Evolutionary conservation across 73 alveolate genomes (phyloP).

Genomic region (Strombidium stylifer): DNA sequence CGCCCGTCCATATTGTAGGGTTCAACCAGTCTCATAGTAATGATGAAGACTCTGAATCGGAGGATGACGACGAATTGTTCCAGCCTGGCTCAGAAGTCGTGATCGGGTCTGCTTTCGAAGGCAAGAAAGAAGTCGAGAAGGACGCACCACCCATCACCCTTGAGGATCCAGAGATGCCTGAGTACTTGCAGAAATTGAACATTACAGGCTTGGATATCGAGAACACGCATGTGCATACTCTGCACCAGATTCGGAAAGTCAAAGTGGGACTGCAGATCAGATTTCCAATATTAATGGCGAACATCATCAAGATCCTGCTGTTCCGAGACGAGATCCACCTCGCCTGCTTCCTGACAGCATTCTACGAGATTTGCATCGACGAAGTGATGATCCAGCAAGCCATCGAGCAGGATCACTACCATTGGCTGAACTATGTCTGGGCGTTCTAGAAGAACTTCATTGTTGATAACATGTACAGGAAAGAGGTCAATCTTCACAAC

Average conservation of each 20-base stretch:
- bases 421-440: constrained; percentile 41
- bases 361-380: constrained; percentile 27
- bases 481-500: neutral
- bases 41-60: no score
- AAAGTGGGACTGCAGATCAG: constrained; percentile 14
- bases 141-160: constrained; percentile 3
- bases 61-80: no score
- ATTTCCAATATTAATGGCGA: constrained; percentile 26
- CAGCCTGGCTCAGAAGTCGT: no score
- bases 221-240: constrained; percentile 1
- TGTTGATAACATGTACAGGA: constrained; percentile 2
- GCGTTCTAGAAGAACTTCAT: constrained; percentile 49
- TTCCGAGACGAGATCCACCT: constrained; percentile 28
- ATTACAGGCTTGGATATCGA: constrained; percentile 9
- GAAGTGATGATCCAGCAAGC: constrained; percentile 34
- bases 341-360: constrained; percentile 41
- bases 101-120: no score
- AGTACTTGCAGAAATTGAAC: constrained; percentile 6
- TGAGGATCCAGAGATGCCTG: neutral
- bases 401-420: neutral
- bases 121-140: constrained; percentile 5
- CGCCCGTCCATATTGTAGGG: no score
- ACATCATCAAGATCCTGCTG: constrained; percentile 30
- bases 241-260: constrained; percentile 1
- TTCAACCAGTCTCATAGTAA: no score